A percentile compares a stretch with the other conserved stretches of the same genome.
Evolutionary conservation across 2,329 filamentous ascomycete species (phyloP).

Genomic region (Piedraia hortae): DNA sequence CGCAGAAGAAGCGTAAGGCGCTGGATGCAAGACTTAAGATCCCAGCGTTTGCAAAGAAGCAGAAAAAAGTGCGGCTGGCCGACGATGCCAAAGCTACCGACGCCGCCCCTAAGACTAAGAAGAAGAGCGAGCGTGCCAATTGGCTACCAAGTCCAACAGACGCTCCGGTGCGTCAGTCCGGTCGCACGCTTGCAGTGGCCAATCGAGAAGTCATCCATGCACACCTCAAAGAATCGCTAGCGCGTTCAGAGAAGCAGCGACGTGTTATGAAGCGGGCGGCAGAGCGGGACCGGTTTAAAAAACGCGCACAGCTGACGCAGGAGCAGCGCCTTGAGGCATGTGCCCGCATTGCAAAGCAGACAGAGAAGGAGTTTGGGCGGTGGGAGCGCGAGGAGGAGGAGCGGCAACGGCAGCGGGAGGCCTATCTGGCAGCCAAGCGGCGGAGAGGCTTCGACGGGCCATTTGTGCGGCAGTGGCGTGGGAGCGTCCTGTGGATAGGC

Average conservation of each 20-base stretch:
- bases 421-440: slow-evolving; percentile 64
- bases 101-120: slow-evolving; percentile 19
- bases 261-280: slow-evolving; percentile 34
- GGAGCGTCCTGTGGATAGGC: slow-evolving; percentile 56
- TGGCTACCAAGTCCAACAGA: slow-evolving; percentile 39
- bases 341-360: slow-evolving; percentile 47
- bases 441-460: slow-evolving; percentile 68
- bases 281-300: slow-evolving; percentile 35
- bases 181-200: slow-evolving; percentile 32
- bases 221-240: slow-evolving; percentile 47
- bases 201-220: slow-evolving; percentile 31
- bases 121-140: slow-evolving; percentile 43
- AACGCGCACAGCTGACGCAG: slow-evolving; percentile 64
- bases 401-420: slow-evolving; percentile 56
- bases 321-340: slow-evolving; percentile 31
- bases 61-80: slow-evolving; percentile 30
- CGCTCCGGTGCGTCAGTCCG: slow-evolving; percentile 32
- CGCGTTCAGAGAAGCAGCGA: slow-evolving; percentile 41
- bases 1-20: slow-evolving; percentile 55
- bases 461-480: slow-evolving; percentile 80
- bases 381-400: slow-evolving; percentile 88
- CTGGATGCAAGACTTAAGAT: slow-evolving; percentile 42
- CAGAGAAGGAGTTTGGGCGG: slow-evolving; percentile 55
- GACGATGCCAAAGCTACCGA: slow-evolving; percentile 13
- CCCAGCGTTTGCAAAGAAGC: slow-evolving; percentile 34